Percentiles rank a stretch among this genome's conserved stretches.
phyloP scores from a whole-genome alignment of 2,329 filamentous ascomycete species.

The Aspergillus alliaceus region DNA sequence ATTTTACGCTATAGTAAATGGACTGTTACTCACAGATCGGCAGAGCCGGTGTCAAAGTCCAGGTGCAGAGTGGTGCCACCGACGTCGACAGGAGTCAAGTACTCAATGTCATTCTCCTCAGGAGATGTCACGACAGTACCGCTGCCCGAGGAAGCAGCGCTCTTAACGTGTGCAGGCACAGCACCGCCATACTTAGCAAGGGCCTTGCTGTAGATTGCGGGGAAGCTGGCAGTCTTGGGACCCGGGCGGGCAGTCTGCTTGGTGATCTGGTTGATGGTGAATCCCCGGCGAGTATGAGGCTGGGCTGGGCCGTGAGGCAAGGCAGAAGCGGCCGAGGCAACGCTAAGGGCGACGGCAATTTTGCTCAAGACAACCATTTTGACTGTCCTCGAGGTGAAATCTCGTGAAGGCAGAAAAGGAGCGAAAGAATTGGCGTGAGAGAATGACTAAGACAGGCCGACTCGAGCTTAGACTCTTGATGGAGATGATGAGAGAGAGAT shows the following conservation, averaged over 20 bases:
- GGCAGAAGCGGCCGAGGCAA: conserved; percentile 30
- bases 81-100: conserved; percentile 62
- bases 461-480: conserved; percentile 8
- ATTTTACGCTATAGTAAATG: not conserved
- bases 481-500: conserved; percentile 15
- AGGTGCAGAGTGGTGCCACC: conserved; percentile 64
- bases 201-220: conserved; percentile 28
- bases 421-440: conserved; percentile 11
- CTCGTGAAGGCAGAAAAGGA: conserved; percentile 3
- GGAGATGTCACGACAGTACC: conserved; percentile 45
- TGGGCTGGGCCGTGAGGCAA: conserved; percentile 20
- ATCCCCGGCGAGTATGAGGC: conserved; percentile 24
- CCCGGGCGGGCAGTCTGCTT: conserved; percentile 13
- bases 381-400: not conserved
- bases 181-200: conserved; percentile 31
- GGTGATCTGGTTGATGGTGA: conserved; percentile 32
- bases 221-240: conserved; percentile 28
- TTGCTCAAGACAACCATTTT: conserved; percentile 39
- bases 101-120: conserved; percentile 56
- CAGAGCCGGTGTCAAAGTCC: conserved; percentile 70
- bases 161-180: conserved; percentile 30
- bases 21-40: conserved; percentile 59
- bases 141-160: conserved; percentile 26
- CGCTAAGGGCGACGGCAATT: conserved; percentile 26
- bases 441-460: conserved; percentile 1